These are phyloP conservation scores for Kazachstania viticola DNA, from an alignment of 805 yeast genomes.

Conservation along the genomic window DNA sequence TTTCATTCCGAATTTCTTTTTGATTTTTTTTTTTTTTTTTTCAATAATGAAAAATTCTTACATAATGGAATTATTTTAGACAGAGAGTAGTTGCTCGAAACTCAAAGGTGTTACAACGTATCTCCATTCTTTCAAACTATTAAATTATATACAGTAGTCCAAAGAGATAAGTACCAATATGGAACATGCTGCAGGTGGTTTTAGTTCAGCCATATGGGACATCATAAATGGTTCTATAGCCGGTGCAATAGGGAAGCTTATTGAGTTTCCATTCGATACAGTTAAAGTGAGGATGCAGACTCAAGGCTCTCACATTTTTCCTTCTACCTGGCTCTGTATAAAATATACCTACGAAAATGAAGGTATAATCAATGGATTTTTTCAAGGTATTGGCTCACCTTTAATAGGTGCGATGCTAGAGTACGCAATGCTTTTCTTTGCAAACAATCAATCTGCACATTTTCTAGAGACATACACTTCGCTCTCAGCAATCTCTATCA, in stretches of 20 bases:
- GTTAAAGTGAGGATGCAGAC: constrained; percentile 78
- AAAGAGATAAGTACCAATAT: too few species aligned
- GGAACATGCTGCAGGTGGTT: neutral
- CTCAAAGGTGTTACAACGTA: too few species aligned
- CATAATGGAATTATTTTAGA: too few species aligned
- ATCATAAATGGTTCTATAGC: constrained; percentile 35
- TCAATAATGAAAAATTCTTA: too few species aligned
- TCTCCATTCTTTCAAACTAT: too few species aligned
- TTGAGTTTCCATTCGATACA: constrained; percentile 91
- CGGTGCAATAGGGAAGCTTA: constrained; percentile 72
- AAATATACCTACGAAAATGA: constrained; percentile 49
- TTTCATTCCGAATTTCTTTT: too few species aligned
- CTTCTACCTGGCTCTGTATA: constrained; percentile 58
- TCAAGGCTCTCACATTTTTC: constrained; percentile 48
- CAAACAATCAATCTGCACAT: constrained; percentile 41
- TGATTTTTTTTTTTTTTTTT: too few species aligned
- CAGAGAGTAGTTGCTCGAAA: too few species aligned
- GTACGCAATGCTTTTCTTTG: constrained; percentile 65
- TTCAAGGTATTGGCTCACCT: constrained; percentile 71
- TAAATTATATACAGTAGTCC: too few species aligned
- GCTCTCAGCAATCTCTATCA: constrained; percentile 31
- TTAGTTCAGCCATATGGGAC: constrained; percentile 23
- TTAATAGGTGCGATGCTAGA: constrained; percentile 85
- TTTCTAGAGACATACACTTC: constrained; percentile 20
- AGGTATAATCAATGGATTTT: constrained; percentile 63